Base-by-base conservation (phyloP, 2,329 filamentous ascomycete genomes). In the Monosporascus cannonballus region DNA sequence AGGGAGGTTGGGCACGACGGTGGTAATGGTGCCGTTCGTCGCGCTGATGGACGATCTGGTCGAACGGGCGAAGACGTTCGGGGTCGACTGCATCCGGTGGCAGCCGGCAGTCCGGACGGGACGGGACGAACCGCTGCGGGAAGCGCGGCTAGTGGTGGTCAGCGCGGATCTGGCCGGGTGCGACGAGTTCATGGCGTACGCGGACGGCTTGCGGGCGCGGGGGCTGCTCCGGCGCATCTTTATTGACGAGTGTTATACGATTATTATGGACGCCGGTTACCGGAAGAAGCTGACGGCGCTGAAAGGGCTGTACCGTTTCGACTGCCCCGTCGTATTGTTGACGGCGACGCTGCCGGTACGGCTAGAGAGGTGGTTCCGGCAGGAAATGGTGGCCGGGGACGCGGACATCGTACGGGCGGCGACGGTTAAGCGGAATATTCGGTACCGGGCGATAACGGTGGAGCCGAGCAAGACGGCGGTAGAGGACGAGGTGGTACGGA, bases 201-300 rank as follows among this genome's bases (percentile, higher is more conserved):
- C 17, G 1, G 25, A 52, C 37, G 27, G 34, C n/a, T 39, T 52
- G 11, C 46, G 25, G 27, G 30, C 7, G 17, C 11, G 25, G 6
- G 9, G 25, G 15, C 18, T 52, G 25, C 27, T 52, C 18, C 24
- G 24, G 38, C 46, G 51, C 6, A 49, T 52, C n/a, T 52, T 49
- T 38, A 42, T 52, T 5, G 47, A 52, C 37, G 24, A 52, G 24
- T 52, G 47, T 25, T 18, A 52, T 18, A 52, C 47, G 4, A 38
- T 52, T 22, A 48, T 52, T 15, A 49, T 53, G 11, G 38, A 53
- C 27, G 37, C 39, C 9, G 25, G 25, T 25, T 25, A 25, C 25
- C 25, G 25, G 25, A 25, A 7, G 6, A 7, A 1, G 25, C 6
- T 25, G 7, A 2, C 25, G 25, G 25, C 1, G 25, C 7, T 25